A percentile compares a stretch with the other conserved stretches of the same genome.
Evolutionary conservation across 371 early-diverging fungal genomes (phyloP).

Genomic region (Saksenaea oblongispora): DNA sequence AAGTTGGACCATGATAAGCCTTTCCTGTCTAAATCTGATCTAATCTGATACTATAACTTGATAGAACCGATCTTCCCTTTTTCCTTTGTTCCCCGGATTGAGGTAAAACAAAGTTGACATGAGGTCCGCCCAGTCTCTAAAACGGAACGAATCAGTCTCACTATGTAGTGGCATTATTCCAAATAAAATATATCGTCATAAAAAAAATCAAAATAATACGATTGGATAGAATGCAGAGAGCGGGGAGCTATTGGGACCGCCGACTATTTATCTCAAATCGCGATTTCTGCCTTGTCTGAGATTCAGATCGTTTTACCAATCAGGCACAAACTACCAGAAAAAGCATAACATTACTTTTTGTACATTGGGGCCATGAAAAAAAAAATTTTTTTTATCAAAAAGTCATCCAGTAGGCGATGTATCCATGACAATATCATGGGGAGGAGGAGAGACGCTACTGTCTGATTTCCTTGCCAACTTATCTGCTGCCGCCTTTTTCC

Average conservation of each 20-base stretch:
- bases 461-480: background rate
- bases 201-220: background rate
- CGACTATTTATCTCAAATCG: background rate
- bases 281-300: constrained; percentile 1
- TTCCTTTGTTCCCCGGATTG: background rate
- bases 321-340: constrained; percentile 5
- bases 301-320: constrained; percentile 6
- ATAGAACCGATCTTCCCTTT: background rate
- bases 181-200: background rate
- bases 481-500: constrained; percentile 28
- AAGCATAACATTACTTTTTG: background rate
- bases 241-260: background rate
- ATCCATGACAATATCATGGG: background rate
- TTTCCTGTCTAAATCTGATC: background rate
- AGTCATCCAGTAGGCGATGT: constrained; percentile 1
- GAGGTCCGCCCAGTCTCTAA: background rate
- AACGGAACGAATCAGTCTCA: background rate
- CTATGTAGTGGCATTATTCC: background rate
- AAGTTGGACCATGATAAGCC: background rate
- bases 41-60: background rate
- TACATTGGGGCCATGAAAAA: constrained; percentile 1
- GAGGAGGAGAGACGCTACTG: background rate
- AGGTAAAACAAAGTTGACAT: constrained; percentile 2
- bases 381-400: background rate
- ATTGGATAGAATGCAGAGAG: background rate